Evolutionary conservation across 169 alveolate species (phyloP), one percentile per base, ranked within the genome.

Genomic region (Eimeria praecox): DNA sequence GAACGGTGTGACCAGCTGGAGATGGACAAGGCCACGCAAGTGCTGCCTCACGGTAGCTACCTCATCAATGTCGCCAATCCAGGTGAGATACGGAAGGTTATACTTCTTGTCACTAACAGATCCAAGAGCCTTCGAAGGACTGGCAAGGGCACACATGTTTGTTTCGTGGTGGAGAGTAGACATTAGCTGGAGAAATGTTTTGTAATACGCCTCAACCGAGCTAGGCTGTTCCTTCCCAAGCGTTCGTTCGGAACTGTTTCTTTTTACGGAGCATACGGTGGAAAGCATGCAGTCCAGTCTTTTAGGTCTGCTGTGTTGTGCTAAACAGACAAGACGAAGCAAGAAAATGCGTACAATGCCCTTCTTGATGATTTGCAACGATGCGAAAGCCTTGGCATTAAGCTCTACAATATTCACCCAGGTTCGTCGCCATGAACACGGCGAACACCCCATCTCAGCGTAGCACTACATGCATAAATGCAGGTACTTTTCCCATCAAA

Each of bases 11-110:
- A 90, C 66, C 96, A 77, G 85, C 95, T 96, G 62, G 94, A 95
- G n/a, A 96, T 97, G 54, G 98, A 97, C 80, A 85, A 85, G 83
- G 94, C 92, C 38, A 54, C 40, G 56, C 98, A 94, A 85, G 96
- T 98, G 66, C 95, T 98, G 64, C 99, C 99, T 2, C 99, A 98
- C 89, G 99, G 99, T 12, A 97, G 99, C 24, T 98, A 97, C 90
- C 95, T 98, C 95, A 98, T 98, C 52, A 98, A 98, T 95, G 44
- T 98, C 64, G 99, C 99, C 33, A 98, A 98, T 71, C 99, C 99
- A 14, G 98, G 98, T 97, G 94, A 83, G 82, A 40, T 10, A 42
- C 38, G 18, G n/a, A n/a, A n/a, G n/a, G n/a, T n/a, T n/a, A n/a
- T 66, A 24, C 56, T n/a, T n/a, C 77, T 66, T 66, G 42, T 66